Evolutionary conservation across 257 asterid genomes (phyloP), one percentile per base, ranked within the genome.

Genomic region (Nicotiana undulata): DNA sequence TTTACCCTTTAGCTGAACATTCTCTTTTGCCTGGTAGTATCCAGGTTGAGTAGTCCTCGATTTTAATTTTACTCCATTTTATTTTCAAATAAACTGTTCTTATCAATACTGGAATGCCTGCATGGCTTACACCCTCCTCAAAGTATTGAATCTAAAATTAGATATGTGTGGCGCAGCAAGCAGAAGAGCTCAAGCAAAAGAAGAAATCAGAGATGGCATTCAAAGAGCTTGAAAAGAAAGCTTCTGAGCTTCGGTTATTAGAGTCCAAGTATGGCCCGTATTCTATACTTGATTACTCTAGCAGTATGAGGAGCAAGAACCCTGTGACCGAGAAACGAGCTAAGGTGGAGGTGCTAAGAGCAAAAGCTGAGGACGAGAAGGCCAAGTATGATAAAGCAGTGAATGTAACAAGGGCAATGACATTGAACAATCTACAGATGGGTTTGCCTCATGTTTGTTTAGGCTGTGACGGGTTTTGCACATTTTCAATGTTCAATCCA

Each of bases 401-500:
- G 44, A 82, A 90, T 5, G 92, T 91, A 72, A 91, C 99, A 0
- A 86, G 99, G 88, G 87, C 94, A 1, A 89, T 90, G 96, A 94
- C 99, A 4, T 81, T 94, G 92, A 96, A 85, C 83, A 96, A 93
- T 83, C 82, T 96, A 34, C 99, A 94, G 63, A 94, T 94, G 94
- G 97, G 98, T 46, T 84, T 96, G 87, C 98, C 98, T 0, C 95
- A 94, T 15, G 98, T 92, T 20, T 96, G n/a, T 96, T 81, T 98
- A 94, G 89, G 98, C 98, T 7, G 87, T 92, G 88, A 94, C 99
- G 0, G 97, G 97, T 61, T 96, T 92, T 61, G 94, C 79, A 96
- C 88, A 76, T 94, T 92, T 58, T 92, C 98, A 22, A 96, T 87
- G 80, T 84, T 90, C 91, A 96, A 76, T 44, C 99, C 99, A 34